A percentile compares a stretch with the other conserved stretches of the same genome.
These are phyloP conservation scores for Alternaria burnsii DNA, from an alignment of 2,329 filamentous ascomycete species.

Conservation along the genomic window DNA sequence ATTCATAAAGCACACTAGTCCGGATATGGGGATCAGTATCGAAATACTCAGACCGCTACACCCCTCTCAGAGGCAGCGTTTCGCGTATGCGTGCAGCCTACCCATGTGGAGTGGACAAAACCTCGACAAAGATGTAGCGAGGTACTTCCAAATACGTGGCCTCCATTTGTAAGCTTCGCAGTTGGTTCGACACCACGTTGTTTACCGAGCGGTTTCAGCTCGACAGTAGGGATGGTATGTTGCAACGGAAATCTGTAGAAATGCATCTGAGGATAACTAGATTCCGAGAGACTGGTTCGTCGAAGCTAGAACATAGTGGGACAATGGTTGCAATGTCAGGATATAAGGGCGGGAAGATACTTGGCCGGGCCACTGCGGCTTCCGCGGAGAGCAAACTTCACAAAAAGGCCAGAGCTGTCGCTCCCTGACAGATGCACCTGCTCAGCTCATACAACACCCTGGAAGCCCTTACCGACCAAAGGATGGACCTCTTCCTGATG, in stretches of 20 bases:
- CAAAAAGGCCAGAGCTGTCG: background rate
- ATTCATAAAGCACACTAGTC: background rate
- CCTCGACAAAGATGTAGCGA: background rate
- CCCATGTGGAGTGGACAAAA: background rate
- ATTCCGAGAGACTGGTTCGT: background rate
- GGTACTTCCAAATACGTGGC: background rate
- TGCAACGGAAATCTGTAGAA: background rate
- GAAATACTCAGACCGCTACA: background rate
- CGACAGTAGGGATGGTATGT: background rate
- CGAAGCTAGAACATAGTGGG: slow-evolving; percentile 9
- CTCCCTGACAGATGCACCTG: background rate
- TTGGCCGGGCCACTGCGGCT: slow-evolving; percentile 4
- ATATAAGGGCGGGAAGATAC: background rate
- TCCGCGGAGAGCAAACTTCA: slow-evolving; percentile 6
- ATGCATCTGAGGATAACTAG: background rate
- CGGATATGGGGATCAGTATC: background rate
- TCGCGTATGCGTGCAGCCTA: background rate
- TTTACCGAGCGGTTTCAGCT: background rate
- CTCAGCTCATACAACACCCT: background rate
- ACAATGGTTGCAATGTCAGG: slow-evolving; percentile 1
- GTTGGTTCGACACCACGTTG: background rate
- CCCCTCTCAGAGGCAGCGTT: background rate
- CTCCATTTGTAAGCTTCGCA: background rate
- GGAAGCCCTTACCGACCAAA: background rate
- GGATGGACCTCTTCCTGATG: background rate